Percentiles rank a stretch among this genome's conserved stretches.
These are phyloP conservation scores for Mycena sp. DNA, from an alignment of 1,284 basidiomycete species.

Conservation along the genomic window DNA sequence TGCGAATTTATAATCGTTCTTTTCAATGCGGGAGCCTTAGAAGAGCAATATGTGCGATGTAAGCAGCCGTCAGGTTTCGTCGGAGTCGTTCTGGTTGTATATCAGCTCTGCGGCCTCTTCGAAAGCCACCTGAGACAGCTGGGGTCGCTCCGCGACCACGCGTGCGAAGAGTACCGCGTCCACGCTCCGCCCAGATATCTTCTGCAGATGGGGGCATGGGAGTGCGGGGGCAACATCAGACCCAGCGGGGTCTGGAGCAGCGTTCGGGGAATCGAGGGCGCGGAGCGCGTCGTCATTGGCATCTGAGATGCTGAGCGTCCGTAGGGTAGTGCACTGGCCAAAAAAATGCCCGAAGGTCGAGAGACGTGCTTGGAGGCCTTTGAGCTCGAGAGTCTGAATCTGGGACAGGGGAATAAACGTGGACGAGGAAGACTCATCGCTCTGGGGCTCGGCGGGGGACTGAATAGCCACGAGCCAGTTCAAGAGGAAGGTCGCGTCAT, in stretches of 20 bases:
- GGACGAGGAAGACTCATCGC: too few relatives aligned
- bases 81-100: not conserved
- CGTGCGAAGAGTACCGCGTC: conserved; percentile 1
- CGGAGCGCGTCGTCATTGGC: conserved; percentile 28
- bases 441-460: too few relatives aligned
- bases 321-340: not conserved
- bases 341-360: too few relatives aligned
- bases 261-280: conserved; percentile 7
- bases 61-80: too few relatives aligned
- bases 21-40: not conserved
- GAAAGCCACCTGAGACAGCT: not conserved
- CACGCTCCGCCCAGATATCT: conserved; percentile 5
- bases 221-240: too few relatives aligned
- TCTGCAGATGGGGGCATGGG: conserved; percentile 3
- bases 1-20: not conserved
- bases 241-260: not conserved
- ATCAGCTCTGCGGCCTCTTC: not conserved
- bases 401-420: not conserved
- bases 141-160: not conserved
- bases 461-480: conserved; percentile 37
- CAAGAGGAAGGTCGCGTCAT: conserved; percentile 46
- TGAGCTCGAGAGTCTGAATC: conserved; percentile 10
- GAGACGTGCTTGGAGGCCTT: conserved; percentile 1
- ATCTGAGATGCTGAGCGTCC: conserved; percentile 2
- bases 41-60: too few relatives aligned